Base-by-base conservation (phyloP, 495 filamentous ascomycete species). In the Lasiosphaeris hirsuta region DNA sequence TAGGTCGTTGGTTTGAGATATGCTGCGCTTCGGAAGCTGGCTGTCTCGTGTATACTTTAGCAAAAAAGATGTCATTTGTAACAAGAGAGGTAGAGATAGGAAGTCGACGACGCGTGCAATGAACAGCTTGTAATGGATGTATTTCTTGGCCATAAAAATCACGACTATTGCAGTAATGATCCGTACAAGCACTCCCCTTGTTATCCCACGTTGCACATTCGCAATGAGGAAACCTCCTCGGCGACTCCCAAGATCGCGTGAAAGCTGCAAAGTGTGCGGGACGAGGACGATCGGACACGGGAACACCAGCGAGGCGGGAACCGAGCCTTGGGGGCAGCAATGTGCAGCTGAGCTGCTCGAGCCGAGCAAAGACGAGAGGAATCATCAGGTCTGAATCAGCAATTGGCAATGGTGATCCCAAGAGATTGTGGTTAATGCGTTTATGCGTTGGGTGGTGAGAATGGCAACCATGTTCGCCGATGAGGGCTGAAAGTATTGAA, bases 371-470 rank as follows among this genome's bases (percentile, higher is more conserved):
- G 49, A 13, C 43, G 48, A 34, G 17, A 44, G 9, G 7, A 17
- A 30, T 6, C 41, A n/a, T 64, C 58, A 55, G 62, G 55, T 56
- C 61, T 66, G 66, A 66, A 66, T 66, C 61, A 69, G 61, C 63
- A 45, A 42, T 55, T 52, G 57, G 35, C 13, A 53, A 57, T 34
- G 53, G 38, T 46, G 62, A 56, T 62, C 50, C 37, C 54, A 47
- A 60, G 64, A 71, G 61, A 69, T 69, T 71, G 52, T 48, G 34
- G 36, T 60, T 48, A 65, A 71, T 71, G 69, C 69, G 58, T 71
- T 69, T 46, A 71, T 71, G 69, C 69, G 49, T 56, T 42, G 47
- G 36, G 33, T 51, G 35, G 15, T 40, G 34, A 19, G 36, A 15
- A 36, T 18, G n/a, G 6, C 10, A 19, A 14, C 49, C 35, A 14